Evolutionary conservation across 2,329 filamentous ascomycete species (phyloP), one percentile per base, ranked within the genome.

Genomic region (Aureobasidium sp.): DNA sequence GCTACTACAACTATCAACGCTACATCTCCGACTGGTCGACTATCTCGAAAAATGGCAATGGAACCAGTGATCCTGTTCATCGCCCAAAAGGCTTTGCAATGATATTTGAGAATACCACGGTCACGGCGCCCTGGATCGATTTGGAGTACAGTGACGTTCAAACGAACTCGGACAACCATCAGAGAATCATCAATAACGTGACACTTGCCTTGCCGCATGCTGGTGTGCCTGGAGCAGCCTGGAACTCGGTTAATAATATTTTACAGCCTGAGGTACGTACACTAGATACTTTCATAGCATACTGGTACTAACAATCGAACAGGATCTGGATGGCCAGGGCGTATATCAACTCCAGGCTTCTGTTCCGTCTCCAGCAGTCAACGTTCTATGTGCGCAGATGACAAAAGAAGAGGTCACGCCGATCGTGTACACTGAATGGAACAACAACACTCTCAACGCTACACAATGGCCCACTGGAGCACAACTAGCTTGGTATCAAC

Each of bases 141-240:
- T 74, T 79, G 9, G 74, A 79, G 37, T 16, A 30, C 8, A 59
- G 55, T 9, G 77, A 89, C 59, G 81, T 84, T 15, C 77, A 77
- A 0, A 73, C 78, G 37, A 77, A 89, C 61, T 80, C 85, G 21
- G 77, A 78, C 0, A 71, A 75, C 3, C 74, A 78, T 0, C 71
- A 83, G 59, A 79, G 88, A 30, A 78, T 88, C 41, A 76, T 93
- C 67, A 89, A 91, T 70, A 91, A 92, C 65, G 83, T 91, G 30
- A 89, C 87, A 0, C 78, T 92, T 66, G 88, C 88, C 0, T 87
- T 92, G 81, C 90, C 90, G 0, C 90, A 94, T 67, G 78, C 85
- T 0, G 84, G 86, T 0, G 79, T 94, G 0, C 84, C 88, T 37
- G 73, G 77, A 13, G 89, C 89, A 0, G 85, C 87, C 0, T 81